These are phyloP conservation scores for Coccomyxa sp. DNA, from an alignment of 139 green algal genomes.

Conservation along the genomic window DNA sequence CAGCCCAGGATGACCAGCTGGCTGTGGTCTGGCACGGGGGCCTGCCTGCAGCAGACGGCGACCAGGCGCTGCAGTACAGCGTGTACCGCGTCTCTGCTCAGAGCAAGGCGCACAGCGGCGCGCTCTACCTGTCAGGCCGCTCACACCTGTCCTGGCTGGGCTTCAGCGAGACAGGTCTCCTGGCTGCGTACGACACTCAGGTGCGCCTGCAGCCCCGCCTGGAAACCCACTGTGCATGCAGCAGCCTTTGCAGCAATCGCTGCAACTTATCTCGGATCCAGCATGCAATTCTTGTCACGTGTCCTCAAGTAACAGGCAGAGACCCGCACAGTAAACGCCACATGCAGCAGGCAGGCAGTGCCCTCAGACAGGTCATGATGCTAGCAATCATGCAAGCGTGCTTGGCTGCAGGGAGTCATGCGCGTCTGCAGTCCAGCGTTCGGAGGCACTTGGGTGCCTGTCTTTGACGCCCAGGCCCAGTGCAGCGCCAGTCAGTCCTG, in stretches of 20 bases:
- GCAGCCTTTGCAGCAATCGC: no score
- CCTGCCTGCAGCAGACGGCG: conserved; percentile 20
- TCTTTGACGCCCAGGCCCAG: conserved; percentile 45
- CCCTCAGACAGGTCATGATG: not conserved
- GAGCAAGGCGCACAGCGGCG: conserved; percentile 17
- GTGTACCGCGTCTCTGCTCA: conserved; percentile 36
- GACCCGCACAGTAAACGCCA: no score
- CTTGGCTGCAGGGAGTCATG: conserved; percentile 17
- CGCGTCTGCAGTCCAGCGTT: conserved; percentile 36
- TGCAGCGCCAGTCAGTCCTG: conserved; percentile 50
- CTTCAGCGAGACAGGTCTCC: conserved; percentile 63
- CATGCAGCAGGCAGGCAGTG: no score
- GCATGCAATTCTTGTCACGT: no score
- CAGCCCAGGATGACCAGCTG: conserved; percentile 33
- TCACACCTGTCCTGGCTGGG: conserved; percentile 71
- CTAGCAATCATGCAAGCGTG: not conserved
- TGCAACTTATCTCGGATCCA: no score
- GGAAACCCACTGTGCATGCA: no score
- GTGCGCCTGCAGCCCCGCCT: conserved; percentile 47
- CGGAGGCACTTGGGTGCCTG: conserved; percentile 68
- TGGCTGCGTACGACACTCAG: conserved; percentile 57
- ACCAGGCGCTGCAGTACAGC: conserved; percentile 37
- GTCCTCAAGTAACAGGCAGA: no score
- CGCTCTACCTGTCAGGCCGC: conserved; percentile 49
- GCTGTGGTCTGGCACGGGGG: conserved; percentile 42